Evolutionary conservation across 768 basidiomycete genomes (phyloP).

Genomic region (Suillus placidus): DNA sequence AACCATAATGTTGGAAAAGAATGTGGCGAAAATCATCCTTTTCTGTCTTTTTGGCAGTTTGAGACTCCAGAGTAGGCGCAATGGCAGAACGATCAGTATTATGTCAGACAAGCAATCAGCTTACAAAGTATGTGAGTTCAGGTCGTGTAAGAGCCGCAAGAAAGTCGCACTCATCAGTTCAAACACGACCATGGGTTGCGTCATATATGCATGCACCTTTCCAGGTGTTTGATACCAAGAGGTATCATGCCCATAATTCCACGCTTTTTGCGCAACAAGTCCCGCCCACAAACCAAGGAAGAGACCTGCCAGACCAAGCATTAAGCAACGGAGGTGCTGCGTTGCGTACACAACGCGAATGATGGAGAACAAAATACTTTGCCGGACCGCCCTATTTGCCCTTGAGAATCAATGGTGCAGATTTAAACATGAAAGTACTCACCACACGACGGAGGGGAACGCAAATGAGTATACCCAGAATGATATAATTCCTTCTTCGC

Average conservation of each 20-base stretch:
- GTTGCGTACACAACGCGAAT: slow-evolving; percentile 18
- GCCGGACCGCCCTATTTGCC: slow-evolving; percentile 22
- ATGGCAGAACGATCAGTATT: slow-evolving; percentile 2
- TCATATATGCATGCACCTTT: not conserved
- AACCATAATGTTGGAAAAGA: slow-evolving; percentile 5
- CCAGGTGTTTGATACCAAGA: slow-evolving; percentile 1
- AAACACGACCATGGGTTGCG: not conserved
- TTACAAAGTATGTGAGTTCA: not conserved
- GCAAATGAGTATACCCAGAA: slow-evolving; percentile 21
- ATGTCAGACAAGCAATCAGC: slow-evolving; percentile 9
- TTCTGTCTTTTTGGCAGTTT: slow-evolving; percentile 11
- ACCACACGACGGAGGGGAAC: slow-evolving; percentile 19
- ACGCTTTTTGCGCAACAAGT: slow-evolving; percentile 8
- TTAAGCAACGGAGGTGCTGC: slow-evolving; percentile 16
- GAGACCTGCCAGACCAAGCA: slow-evolving; percentile 12
- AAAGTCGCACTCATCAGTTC: slow-evolving; percentile 8
- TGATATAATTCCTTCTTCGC: not conserved
- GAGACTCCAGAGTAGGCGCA: slow-evolving; percentile 13
- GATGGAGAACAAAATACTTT: slow-evolving; percentile 24
- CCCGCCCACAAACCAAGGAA: slow-evolving; percentile 16
- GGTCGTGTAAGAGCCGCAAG: not conserved
- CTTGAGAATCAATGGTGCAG: not conserved
- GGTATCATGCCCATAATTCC: not conserved
- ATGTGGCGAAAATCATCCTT: slow-evolving; percentile 10
- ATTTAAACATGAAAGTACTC: slow-evolving; percentile 8